phyloP scores from a whole-genome alignment of 2,329 filamentous ascomycete species.

The Bertia moriformis region DNA sequence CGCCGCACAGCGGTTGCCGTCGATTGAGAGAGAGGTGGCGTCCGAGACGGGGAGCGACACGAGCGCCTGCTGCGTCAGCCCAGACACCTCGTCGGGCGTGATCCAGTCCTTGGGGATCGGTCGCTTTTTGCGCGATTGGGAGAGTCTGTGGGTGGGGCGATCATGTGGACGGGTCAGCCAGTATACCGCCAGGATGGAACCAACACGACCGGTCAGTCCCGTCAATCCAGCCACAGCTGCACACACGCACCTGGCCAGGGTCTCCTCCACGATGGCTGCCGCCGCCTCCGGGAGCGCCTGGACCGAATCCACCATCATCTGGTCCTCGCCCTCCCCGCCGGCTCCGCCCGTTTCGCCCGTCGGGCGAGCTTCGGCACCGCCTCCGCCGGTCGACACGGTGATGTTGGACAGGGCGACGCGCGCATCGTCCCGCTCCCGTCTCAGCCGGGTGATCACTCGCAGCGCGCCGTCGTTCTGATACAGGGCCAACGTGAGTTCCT shows the following conservation, averaged over 20 bases:
- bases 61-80: conserved; percentile 27
- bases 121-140: conserved; percentile 78
- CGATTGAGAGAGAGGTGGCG: conserved; percentile 31
- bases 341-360: too few species aligned
- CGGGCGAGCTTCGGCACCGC: conserved; percentile 3
- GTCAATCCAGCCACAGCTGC: background rate
- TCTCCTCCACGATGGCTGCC: conserved; percentile 60
- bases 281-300: conserved; percentile 62
- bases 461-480: conserved; percentile 96
- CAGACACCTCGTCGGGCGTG: conserved; percentile 52
- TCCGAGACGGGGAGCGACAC: conserved; percentile 30
- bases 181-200: background rate
- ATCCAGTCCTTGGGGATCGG: conserved; percentile 75
- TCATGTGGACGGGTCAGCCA: too few species aligned
- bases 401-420: conserved; percentile 77
- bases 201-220: too few species aligned
- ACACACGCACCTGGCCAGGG: conserved; percentile 58
- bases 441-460: conserved; percentile 78
- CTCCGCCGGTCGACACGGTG: conserved; percentile 47
- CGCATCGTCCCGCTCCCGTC: conserved; percentile 84
- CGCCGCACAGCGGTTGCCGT: conserved; percentile 54
- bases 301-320: conserved; percentile 74
- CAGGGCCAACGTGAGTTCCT: conserved; percentile 83
- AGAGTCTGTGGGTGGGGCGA: conserved; percentile 48
- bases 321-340: conserved; percentile 58